These are phyloP conservation scores for Talaromyces sp. DNA, from an alignment of 2,329 filamentous ascomycete genomes.

Conservation along the genomic window DNA sequence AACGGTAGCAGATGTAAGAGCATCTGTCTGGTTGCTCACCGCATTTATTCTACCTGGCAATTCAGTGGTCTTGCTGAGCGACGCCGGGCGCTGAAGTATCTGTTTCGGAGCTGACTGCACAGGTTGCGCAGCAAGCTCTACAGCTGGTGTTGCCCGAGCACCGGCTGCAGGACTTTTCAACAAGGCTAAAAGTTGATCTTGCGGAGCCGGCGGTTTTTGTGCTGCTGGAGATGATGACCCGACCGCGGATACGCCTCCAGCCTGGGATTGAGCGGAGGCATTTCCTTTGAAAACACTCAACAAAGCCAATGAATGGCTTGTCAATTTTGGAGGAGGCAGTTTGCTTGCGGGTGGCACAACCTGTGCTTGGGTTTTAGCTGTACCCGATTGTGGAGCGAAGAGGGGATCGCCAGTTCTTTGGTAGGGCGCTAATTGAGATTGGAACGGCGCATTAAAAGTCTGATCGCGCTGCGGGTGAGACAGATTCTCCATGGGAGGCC, in stretches of 20 bases:
- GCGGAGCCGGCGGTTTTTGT: slow-evolving; percentile 35
- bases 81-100: slow-evolving; percentile 32
- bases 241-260: slow-evolving; percentile 22
- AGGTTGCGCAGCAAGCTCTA: slow-evolving; percentile 47
- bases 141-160: slow-evolving; percentile 30
- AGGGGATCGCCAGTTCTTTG: slow-evolving; percentile 47
- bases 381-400: slow-evolving; percentile 38
- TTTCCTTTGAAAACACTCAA: slow-evolving; percentile 56
- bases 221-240: slow-evolving; percentile 16
- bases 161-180: slow-evolving; percentile 27
- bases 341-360: slow-evolving; percentile 55
- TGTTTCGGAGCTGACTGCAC: slow-evolving; percentile 33
- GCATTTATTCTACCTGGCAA: slow-evolving; percentile 19
- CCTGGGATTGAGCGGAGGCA: slow-evolving; percentile 26
- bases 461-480: slow-evolving; percentile 3
- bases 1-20: slow-evolving; percentile 38
- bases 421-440: slow-evolving; percentile 41
- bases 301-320: slow-evolving; percentile 55
- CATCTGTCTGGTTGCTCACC: slow-evolving; percentile 20
- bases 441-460: slow-evolving; percentile 15
- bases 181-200: slow-evolving; percentile 36
- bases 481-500: background rate
- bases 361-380: slow-evolving; percentile 38
- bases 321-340: slow-evolving; percentile 57
- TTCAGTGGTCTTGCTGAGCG: slow-evolving; percentile 18